Evolutionary conservation across 2,329 filamentous ascomycete genomes (phyloP), one percentile per base, ranked within the genome.

Genomic region (Aspergillus japonicus): DNA sequence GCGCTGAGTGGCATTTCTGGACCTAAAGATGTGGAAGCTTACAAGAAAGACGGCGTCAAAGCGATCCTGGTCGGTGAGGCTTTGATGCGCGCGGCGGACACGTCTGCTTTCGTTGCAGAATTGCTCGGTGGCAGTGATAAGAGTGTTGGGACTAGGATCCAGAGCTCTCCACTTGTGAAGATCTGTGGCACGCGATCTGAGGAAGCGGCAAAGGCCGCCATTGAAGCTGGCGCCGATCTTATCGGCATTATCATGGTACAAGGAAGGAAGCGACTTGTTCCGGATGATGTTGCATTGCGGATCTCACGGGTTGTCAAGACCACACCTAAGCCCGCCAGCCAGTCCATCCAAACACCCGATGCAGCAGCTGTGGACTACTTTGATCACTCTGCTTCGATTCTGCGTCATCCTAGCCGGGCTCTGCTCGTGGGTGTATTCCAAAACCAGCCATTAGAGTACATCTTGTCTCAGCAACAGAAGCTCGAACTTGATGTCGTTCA

Each of bases 11-110:
- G 95, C 50, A 99, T 99, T 68, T 92, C 91, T 64, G 90, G 89
- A 0, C 86, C 95, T 31, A 85, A 93, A 59, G 95, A 99, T 74
- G 94, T 99, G 5, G 81, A 91, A 62, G 88, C 91, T 62, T 97
- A 96, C 75, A 88, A 91, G 73, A 88, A 88, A 61, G 93, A 96
- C 68, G 93, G 94, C 21, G 92, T 99, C 52, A 91, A 93, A 67
- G 95, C 94, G 53, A 89, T 99, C 12, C 85, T 99, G 4, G 94
- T 99, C 7, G 95, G 95, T 16, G 95, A 99, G 76, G 91, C 96
- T 54, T 86, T 99, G 65, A 98, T 99, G 94, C 87, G 92, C 62
- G 93, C 95, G 2, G 83, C 89, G 11, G 86, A 98, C 70, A 92
- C 92, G 11, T 85, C 87, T 23, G 80, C 83, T 23, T 99, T 99